Conservation (phyloP, 768 basidiomycete genomes). For the Leccinum disarticulatum region DNA sequence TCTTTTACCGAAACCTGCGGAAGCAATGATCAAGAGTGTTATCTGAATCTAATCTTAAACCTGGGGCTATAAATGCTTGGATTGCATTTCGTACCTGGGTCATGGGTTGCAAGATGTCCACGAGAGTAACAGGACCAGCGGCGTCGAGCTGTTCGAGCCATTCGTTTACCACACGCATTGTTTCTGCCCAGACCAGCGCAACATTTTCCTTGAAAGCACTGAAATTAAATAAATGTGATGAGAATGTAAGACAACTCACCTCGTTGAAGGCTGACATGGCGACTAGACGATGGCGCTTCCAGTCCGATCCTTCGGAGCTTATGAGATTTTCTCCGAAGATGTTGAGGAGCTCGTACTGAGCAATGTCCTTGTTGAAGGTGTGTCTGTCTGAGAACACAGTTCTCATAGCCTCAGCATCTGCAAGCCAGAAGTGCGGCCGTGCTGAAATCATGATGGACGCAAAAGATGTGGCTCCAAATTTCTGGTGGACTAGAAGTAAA, state of each 20-base stretch:
- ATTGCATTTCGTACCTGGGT: slow-evolving; percentile 11
- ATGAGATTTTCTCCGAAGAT: slow-evolving; percentile 49
- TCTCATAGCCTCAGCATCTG: slow-evolving; percentile 45
- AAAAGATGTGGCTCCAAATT: slow-evolving; percentile 40
- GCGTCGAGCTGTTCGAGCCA: slow-evolving; percentile 42
- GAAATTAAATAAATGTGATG: neutral
- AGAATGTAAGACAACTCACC: slow-evolving; percentile 20
- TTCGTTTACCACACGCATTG: slow-evolving; percentile 27
- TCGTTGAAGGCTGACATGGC: slow-evolving; percentile 53
- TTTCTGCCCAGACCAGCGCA: slow-evolving; percentile 31
- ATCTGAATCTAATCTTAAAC: slow-evolving; percentile 17
- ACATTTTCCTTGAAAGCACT: slow-evolving; percentile 38
- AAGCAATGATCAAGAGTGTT: slow-evolving; percentile 40
- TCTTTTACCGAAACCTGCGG: slow-evolving; percentile 43
- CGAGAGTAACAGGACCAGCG: slow-evolving; percentile 17
- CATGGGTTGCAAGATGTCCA: slow-evolving; percentile 16
- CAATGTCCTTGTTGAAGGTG: slow-evolving; percentile 35
- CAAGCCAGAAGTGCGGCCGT: slow-evolving; percentile 40
- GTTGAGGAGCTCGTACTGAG: slow-evolving; percentile 41
- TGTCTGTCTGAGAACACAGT: slow-evolving; percentile 32
- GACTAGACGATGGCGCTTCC: slow-evolving; percentile 46
- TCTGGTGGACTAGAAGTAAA: slow-evolving; percentile 34
- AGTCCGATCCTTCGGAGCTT: slow-evolving; percentile 42
- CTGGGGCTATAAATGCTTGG: neutral
- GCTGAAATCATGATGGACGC: slow-evolving; percentile 36